Base-by-base conservation (phyloP, 345 rosid genomes). In the Pugionium cornutum region DNA sequence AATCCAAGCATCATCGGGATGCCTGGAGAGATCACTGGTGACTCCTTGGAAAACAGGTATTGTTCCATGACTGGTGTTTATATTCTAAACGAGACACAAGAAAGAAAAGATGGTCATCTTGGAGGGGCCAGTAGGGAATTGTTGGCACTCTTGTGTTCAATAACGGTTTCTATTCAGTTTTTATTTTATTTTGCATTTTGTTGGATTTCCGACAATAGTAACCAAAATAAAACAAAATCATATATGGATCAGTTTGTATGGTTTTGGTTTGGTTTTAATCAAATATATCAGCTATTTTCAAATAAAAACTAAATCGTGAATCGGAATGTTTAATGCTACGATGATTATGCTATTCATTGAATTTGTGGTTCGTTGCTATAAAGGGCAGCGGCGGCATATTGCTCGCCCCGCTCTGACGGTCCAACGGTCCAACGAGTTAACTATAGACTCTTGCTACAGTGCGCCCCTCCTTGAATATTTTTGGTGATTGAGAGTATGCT, bases 31-130 rank as follows among this genome's bases (percentile, higher is more conserved):
- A 49, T 33, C 47, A 41, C 6, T 0, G 53, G 11, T 43, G 54
- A 35, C 8, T 53, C 56, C 33, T 31, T 63, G 1, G 30, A 64
- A 64, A 47, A 48, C 30, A 56, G 45, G 53, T 71, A 40, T 55
- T 39, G 50, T 53, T 53, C 28, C 49, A 27, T 70, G 44, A 4
- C 25, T 31, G 26, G 67, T 42, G 59, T 53, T 27, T 8, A 34
- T 10, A 1, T 55, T 53, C 9, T 39, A 8, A 35, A 33, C 51
- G 32, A 58, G 56, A 43, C 18, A 18, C 40, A 43, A 43, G 46
- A 25, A 6, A 54, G 56, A 8, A 26, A 55, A 26, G 58, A 32
- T 62, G 27, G 39, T 44, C 47, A 53, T 52, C 32, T 60, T 59
- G 35, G 9, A 33, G 61, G 34, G 32, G 3, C 9, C 9, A 25